These are phyloP conservation scores for Solanum corneliomulleri DNA, from an alignment of 257 asterid species.

Conservation along the genomic window DNA sequence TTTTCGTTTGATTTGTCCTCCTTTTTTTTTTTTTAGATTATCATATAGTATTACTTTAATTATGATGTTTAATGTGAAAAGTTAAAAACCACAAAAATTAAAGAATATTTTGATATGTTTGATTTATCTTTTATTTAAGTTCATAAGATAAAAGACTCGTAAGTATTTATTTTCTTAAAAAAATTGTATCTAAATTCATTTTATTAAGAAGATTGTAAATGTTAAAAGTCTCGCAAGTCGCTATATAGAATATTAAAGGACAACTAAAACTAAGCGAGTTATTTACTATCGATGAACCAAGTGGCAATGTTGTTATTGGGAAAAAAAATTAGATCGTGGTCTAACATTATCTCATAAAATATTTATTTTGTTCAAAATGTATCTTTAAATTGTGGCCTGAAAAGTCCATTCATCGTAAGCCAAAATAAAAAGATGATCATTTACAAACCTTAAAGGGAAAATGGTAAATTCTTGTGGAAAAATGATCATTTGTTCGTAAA, in stretches of 20 bases:
- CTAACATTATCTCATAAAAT: not conserved
- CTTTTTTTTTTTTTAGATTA: too few relatives aligned
- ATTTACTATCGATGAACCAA: too few relatives aligned
- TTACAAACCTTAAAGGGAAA: not conserved
- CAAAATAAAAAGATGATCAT: not conserved
- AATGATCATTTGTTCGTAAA: not conserved
- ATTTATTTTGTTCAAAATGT: too few relatives aligned
- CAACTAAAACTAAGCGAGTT: too few relatives aligned
- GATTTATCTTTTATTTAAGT: not conserved
- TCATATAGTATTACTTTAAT: too few relatives aligned
- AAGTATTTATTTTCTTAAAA: too few relatives aligned
- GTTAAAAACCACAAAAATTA: not conserved
- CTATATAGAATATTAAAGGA: too few relatives aligned
- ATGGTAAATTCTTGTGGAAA: not conserved
- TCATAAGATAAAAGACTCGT: not conserved
- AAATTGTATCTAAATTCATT: not conserved
- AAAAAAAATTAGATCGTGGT: not conserved
- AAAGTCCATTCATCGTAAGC: not conserved
- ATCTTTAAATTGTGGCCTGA: not conserved
- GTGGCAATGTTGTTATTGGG: not conserved
- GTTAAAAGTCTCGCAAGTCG: too few relatives aligned
- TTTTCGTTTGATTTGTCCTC: too few relatives aligned
- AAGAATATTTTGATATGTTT: too few relatives aligned
- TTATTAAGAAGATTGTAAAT: too few relatives aligned
- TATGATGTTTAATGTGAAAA: not conserved